Conservation (phyloP, 495 filamentous ascomycete species). For the Pyronema omphalodes region DNA sequence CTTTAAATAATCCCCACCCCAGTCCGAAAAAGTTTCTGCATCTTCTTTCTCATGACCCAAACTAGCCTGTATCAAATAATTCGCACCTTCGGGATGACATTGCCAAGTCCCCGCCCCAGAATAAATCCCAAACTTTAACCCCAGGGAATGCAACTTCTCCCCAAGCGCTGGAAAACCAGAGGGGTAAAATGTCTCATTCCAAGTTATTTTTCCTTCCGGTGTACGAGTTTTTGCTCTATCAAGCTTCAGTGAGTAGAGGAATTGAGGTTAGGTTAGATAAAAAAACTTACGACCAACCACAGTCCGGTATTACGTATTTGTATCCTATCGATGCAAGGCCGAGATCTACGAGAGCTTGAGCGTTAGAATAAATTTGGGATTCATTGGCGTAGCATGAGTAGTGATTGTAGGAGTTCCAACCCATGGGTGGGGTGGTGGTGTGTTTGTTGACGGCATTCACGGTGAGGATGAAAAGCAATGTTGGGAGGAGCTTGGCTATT, state of each 20-base stretch:
- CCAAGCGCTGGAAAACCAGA: constrained; percentile 33
- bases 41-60: constrained; percentile 31
- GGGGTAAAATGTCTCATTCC: constrained; percentile 36
- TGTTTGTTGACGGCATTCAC: background rate
- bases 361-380: constrained; percentile 32
- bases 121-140: constrained; percentile 38
- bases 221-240: constrained; percentile 23
- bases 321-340: constrained; percentile 35
- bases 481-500: too few species aligned
- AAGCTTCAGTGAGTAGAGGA: too few species aligned
- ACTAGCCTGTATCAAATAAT: constrained; percentile 7
- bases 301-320: constrained; percentile 37
- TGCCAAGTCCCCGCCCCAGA: constrained; percentile 30
- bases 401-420: constrained; percentile 41
- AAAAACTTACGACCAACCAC: constrained; percentile 31
- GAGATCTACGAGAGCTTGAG: constrained; percentile 36
- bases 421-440: constrained; percentile 14
- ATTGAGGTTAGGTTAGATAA: too few species aligned
- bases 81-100: constrained; percentile 6
- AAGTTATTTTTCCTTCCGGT: constrained; percentile 32
- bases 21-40: constrained; percentile 30
- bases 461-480: background rate
- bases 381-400: constrained; percentile 35
- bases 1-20: constrained; percentile 35
- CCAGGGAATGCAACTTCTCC: constrained; percentile 31